Percentiles rank a stretch among this genome's conserved stretches.
Conservation (phyloP, 139 green algal species). For the Chloropicon primus region DNA sequence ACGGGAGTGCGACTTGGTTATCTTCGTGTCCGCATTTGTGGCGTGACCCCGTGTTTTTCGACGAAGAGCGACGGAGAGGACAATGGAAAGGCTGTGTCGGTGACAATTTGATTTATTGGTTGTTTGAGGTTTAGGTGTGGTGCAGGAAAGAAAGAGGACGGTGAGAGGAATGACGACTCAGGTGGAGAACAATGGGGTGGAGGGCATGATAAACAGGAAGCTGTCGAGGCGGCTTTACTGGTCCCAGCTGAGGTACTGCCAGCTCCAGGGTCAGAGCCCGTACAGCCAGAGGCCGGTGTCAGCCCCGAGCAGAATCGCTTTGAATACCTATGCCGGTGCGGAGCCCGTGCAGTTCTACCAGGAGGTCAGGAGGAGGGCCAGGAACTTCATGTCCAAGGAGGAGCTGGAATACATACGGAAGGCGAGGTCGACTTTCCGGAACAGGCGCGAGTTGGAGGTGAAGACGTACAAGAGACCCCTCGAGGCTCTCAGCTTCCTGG, state of each 20-base stretch:
- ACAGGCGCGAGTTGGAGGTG: background rate
- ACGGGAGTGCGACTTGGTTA: too few species aligned
- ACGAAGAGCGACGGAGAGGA: too few species aligned
- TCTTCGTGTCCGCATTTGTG: too few species aligned
- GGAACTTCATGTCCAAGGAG: background rate
- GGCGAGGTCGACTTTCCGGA: background rate
- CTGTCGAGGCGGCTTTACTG: background rate
- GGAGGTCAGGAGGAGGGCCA: background rate
- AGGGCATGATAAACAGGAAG: background rate
- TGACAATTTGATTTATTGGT: too few species aligned
- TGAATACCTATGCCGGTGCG: background rate
- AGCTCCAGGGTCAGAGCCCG: background rate
- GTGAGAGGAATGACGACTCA: background rate
- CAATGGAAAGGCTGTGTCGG: too few species aligned
- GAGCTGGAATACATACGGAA: background rate
- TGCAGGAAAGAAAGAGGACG: too few species aligned
- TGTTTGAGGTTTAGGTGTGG: too few species aligned
- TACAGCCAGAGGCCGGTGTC: background rate
- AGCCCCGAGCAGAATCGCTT: background rate
- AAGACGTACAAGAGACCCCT: background rate
- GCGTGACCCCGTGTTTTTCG: too few species aligned
- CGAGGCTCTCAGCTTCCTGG: background rate
- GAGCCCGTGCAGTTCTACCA: background rate
- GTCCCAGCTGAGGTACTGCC: background rate
- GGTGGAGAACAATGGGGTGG: background rate